A percentile compares a stretch with the other conserved stretches of the same genome.
These are phyloP conservation scores for Rhodotorula sp. DNA, from an alignment of 1,284 basidiomycete genomes.

Conservation along the genomic window DNA sequence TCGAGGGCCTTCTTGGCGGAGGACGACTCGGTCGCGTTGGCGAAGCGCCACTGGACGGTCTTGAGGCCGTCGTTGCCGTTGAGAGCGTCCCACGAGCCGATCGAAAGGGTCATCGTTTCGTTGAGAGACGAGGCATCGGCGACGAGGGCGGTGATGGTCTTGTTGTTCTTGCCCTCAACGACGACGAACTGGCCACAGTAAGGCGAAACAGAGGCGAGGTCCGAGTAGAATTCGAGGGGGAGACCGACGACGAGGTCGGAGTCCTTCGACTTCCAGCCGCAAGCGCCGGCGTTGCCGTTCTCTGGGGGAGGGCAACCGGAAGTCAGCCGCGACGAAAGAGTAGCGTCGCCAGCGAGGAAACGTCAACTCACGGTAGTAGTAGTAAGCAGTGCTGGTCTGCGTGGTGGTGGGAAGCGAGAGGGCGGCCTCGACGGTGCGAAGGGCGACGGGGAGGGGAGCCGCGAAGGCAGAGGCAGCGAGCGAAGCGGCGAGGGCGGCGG, in stretches of 20 bases:
- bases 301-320: background rate
- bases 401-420: slow-evolving; percentile 34
- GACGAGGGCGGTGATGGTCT: slow-evolving; percentile 31
- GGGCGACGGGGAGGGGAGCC: slow-evolving; percentile 15
- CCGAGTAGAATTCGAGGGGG: slow-evolving; percentile 37
- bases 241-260: slow-evolving; percentile 35
- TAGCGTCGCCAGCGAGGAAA: background rate
- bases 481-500: slow-evolving; percentile 6
- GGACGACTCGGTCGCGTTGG: slow-evolving; percentile 37
- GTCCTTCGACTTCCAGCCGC: slow-evolving; percentile 24
- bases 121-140: slow-evolving; percentile 34
- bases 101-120: slow-evolving; percentile 33
- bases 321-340: background rate
- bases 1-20: slow-evolving; percentile 19
- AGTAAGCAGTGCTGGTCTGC: slow-evolving; percentile 23
- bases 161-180: slow-evolving; percentile 27
- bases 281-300: slow-evolving; percentile 34
- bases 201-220: slow-evolving; percentile 25
- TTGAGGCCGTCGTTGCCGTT: slow-evolving; percentile 15
- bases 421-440: slow-evolving; percentile 23
- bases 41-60: slow-evolving; percentile 37
- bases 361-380: slow-evolving; percentile 20
- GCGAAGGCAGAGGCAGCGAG: slow-evolving; percentile 18
- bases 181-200: slow-evolving; percentile 40
- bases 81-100: slow-evolving; percentile 32